A percentile compares a stretch with the other conserved stretches of the same genome.
Conservation (phyloP, 495 filamentous ascomycete genomes). For the Hypoxylon intermedium region DNA sequence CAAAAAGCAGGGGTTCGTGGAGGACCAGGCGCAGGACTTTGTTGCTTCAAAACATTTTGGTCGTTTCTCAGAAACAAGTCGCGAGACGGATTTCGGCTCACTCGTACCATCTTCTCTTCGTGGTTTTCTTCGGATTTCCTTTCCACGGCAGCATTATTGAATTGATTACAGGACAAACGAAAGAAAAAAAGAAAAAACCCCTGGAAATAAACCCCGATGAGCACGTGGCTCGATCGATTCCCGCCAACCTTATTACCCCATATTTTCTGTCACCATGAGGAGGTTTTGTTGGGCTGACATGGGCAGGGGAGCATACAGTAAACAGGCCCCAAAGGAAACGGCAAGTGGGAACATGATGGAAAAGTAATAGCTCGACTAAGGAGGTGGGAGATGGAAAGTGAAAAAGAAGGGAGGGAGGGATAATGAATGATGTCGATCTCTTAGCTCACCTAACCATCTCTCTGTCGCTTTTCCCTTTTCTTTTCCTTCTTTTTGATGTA, state of each 20-base stretch:
- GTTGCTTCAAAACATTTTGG: slow-evolving; percentile 15
- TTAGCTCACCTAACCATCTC: neutral
- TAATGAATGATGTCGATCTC: slow-evolving; percentile 35
- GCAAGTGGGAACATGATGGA: slow-evolving; percentile 1
- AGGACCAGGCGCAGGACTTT: slow-evolving; percentile 36
- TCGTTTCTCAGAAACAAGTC: slow-evolving; percentile 13
- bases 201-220: slow-evolving; percentile 7
- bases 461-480: slow-evolving; percentile 15
- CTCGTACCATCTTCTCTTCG: slow-evolving; percentile 26
- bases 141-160: slow-evolving; percentile 37
- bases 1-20: slow-evolving; percentile 29
- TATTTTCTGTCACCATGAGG: slow-evolving; percentile 8
- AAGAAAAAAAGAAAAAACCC: slow-evolving; percentile 42
- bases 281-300: slow-evolving; percentile 22
- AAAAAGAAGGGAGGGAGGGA: slow-evolving; percentile 12
- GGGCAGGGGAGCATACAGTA: slow-evolving; percentile 10
- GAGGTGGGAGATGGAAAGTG: neutral
- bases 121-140: slow-evolving; percentile 28
- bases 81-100: slow-evolving; percentile 23
- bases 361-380: slow-evolving; percentile 16
- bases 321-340: slow-evolving; percentile 1
- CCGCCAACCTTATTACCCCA: slow-evolving; percentile 10
- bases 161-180: slow-evolving; percentile 32
- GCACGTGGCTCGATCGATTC: slow-evolving; percentile 22
- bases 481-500: slow-evolving; percentile 9